These are phyloP conservation scores for Paracoccidioides brasiliensis DNA, from an alignment of 2,329 filamentous ascomycete genomes.

Conservation along the genomic window DNA sequence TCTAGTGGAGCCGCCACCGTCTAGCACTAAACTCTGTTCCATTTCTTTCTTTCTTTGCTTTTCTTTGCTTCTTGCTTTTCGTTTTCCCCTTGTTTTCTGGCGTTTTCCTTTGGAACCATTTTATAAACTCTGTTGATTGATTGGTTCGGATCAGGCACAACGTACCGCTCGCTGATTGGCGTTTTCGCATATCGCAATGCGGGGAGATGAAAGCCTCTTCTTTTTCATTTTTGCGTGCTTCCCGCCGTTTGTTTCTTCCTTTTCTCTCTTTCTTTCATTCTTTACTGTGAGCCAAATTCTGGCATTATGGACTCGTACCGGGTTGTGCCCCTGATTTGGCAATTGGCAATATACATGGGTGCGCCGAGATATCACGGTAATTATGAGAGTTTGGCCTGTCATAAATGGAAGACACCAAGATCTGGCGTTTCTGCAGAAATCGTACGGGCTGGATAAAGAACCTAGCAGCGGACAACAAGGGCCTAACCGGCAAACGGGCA, in stretches of 20 bases:
- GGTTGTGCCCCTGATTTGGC: neutral
- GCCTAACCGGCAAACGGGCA: too few relatives aligned
- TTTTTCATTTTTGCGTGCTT: neutral
- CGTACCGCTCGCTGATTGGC: neutral
- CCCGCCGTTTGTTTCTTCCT: neutral
- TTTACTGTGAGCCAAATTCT: neutral
- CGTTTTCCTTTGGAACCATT: neutral
- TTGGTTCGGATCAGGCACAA: neutral
- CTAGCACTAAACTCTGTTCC: neutral
- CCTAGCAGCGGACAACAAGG: too few relatives aligned
- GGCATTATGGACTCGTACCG: neutral
- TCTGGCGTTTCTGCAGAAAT: too few relatives aligned
- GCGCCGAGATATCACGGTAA: neutral
- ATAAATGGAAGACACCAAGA: too few relatives aligned
- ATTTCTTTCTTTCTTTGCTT: neutral
- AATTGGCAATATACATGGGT: neutral
- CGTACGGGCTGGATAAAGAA: too few relatives aligned
- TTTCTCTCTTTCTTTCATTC: too few relatives aligned
- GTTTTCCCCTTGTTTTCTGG: neutral
- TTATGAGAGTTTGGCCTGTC: too few relatives aligned
- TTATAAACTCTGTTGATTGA: neutral
- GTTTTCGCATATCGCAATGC: neutral
- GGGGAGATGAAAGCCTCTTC: neutral
- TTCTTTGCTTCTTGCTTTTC: neutral
- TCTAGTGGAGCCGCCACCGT: neutral